phyloP scores from a whole-genome alignment of 1,139 yeast species.

The Pichia sp. region DNA sequence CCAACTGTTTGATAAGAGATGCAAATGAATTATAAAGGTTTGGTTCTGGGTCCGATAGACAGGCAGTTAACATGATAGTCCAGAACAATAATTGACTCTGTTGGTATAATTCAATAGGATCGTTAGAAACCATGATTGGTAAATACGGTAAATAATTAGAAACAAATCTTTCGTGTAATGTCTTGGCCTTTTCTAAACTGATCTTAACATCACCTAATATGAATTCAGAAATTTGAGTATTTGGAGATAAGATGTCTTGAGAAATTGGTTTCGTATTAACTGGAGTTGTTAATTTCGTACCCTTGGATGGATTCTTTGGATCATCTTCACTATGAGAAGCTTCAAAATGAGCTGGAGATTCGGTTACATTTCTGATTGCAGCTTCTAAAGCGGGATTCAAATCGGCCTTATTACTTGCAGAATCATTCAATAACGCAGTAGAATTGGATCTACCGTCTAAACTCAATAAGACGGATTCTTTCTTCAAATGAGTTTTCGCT shows the following conservation, averaged over 20 bases:
- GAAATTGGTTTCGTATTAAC: slow-evolving; percentile 18
- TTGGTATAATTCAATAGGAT: slow-evolving; percentile 75
- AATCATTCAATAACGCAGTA: slow-evolving; percentile 38
- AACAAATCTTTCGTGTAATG: slow-evolving; percentile 68
- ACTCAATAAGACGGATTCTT: slow-evolving; percentile 28
- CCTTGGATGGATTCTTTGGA: background rate
- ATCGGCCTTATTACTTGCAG: slow-evolving; percentile 35
- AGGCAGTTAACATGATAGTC: slow-evolving; percentile 87
- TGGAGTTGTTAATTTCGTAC: slow-evolving; percentile 17
- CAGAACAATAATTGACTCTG: slow-evolving; percentile 86
- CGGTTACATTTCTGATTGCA: slow-evolving; percentile 20
- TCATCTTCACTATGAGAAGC: background rate
- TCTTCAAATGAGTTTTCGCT: slow-evolving; percentile 29
- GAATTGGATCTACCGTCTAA: slow-evolving; percentile 25
- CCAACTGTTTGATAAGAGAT: slow-evolving; percentile 77
- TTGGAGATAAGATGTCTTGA: slow-evolving; percentile 19
- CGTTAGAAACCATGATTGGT: slow-evolving; percentile 72
- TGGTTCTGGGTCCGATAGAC: slow-evolving; percentile 86
- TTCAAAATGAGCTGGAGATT: slow-evolving; percentile 23
- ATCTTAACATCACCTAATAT: slow-evolving; percentile 72
- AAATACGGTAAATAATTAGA: slow-evolving; percentile 68
- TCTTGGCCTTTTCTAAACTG: slow-evolving; percentile 64
- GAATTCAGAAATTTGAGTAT: slow-evolving; percentile 49
- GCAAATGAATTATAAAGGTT: slow-evolving; percentile 74
- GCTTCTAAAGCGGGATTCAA: slow-evolving; percentile 26